A percentile compares a stretch with the other conserved stretches of the same genome.
Evolutionary conservation across 2,329 filamentous ascomycete species (phyloP).

Genomic region (Raffaelea deltoideospora): DNA sequence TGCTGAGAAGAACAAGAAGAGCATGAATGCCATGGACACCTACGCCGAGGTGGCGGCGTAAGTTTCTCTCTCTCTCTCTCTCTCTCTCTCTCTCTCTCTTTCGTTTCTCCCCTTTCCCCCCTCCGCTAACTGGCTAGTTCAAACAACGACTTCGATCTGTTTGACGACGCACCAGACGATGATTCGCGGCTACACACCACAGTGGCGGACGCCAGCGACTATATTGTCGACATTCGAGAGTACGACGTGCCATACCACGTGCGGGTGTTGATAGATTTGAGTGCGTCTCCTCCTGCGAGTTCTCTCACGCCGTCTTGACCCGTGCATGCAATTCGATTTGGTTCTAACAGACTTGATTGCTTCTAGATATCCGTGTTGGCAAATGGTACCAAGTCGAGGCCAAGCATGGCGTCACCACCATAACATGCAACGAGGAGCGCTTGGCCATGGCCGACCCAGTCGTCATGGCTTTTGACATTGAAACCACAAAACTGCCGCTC

Average conservation of each 20-base stretch:
- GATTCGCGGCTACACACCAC: constrained; percentile 62
- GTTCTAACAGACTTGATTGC: not conserved
- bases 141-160: constrained; percentile 74
- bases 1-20: constrained; percentile 93
- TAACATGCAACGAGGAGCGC: constrained; percentile 74
- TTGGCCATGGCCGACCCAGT: constrained; percentile 86
- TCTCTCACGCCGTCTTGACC: not conserved
- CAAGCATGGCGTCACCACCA: constrained; percentile 75
- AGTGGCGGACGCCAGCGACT: constrained; percentile 85
- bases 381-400: constrained; percentile 96
- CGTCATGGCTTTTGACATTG: constrained; percentile 99
- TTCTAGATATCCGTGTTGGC: constrained; percentile 75
- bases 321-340: not conserved
- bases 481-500: constrained; percentile 86
- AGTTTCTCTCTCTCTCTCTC: constrained; percentile 16
- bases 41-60: constrained; percentile 92
- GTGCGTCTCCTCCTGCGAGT: constrained; percentile 25
- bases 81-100: constrained; percentile 9
- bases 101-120: too few species aligned
- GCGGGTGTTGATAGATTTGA: constrained; percentile 90
- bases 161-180: constrained; percentile 71
- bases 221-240: constrained; percentile 95
- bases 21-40: constrained; percentile 91
- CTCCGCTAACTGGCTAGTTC: not conserved
- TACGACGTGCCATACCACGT: constrained; percentile 99